phyloP scores from a whole-genome alignment of 2,329 filamentous ascomycete genomes.

The Gaeumannomyces sp. region DNA sequence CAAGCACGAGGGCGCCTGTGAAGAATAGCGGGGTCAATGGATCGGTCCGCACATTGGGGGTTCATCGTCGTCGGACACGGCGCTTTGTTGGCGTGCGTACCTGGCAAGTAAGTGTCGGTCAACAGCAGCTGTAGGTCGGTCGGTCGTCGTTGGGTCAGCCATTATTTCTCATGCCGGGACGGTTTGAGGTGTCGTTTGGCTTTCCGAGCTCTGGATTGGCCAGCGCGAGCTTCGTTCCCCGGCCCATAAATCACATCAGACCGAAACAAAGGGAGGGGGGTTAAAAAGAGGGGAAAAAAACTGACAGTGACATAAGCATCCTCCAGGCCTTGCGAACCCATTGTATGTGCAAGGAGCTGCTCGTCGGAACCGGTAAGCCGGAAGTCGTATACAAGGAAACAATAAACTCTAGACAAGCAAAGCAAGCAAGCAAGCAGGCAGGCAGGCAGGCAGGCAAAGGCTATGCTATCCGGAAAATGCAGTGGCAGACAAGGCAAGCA shows the following conservation, averaged over 20 bases:
- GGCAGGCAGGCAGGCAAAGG: slow-evolving; percentile 10
- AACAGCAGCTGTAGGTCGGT: slow-evolving; percentile 65
- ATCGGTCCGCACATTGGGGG: background rate
- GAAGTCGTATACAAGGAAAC: background rate
- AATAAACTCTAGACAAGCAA: background rate
- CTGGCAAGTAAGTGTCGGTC: slow-evolving; percentile 88
- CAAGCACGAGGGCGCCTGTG: slow-evolving; percentile 82
- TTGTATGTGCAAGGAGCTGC: slow-evolving; percentile 20
- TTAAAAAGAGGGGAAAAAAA: slow-evolving; percentile 17
- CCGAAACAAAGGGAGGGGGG: slow-evolving; percentile 8
- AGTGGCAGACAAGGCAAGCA: slow-evolving; percentile 11
- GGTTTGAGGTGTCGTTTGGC: background rate
- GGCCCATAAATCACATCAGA: background rate
- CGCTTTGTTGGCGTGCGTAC: slow-evolving; percentile 39
- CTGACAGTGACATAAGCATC: slow-evolving; percentile 54
- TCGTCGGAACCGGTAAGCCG: slow-evolving; percentile 14
- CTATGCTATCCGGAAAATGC: no score
- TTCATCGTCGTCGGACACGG: background rate
- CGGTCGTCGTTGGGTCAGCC: slow-evolving; percentile 7
- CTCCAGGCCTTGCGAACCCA: slow-evolving; percentile 35
- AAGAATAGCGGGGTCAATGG: slow-evolving; percentile 13
- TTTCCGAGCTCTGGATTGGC: background rate
- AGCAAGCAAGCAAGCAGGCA: slow-evolving; percentile 13
- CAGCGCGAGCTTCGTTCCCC: background rate
- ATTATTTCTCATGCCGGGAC: background rate